Conservation (phyloP, 73 alveolate genomes). For the Paramecium primaurelia region DNA sequence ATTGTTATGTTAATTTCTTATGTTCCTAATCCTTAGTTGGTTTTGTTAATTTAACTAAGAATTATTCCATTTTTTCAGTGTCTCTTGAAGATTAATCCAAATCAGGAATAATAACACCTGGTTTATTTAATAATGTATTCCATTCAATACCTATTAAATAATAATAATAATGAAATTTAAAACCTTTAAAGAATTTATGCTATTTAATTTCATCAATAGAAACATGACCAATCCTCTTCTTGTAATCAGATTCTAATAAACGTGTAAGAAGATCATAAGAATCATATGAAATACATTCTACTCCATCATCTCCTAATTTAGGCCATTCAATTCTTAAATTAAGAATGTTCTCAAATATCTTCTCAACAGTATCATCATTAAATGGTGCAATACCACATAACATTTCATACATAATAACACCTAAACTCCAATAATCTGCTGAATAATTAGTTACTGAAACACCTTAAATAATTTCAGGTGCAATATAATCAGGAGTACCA, state of each 20-base stretch:
- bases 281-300: conserved; percentile 19
- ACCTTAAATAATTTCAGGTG: conserved; percentile 61
- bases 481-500: conserved; percentile 67
- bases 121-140: conserved; percentile 23
- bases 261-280: conserved; percentile 49
- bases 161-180: background rate
- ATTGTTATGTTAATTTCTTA: background rate
- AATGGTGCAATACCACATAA: conserved; percentile 72
- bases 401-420: conserved; percentile 58
- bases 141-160: conserved; percentile 56
- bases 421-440: conserved; percentile 65
- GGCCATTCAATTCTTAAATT: conserved; percentile 56
- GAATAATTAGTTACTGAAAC: conserved; percentile 37
- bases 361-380: conserved; percentile 70
- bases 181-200: conserved; percentile 84
- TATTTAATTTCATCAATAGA: conserved; percentile 47
- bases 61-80: conserved; percentile 31
- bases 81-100: background rate
- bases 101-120: conserved; percentile 54
- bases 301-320: conserved; percentile 56
- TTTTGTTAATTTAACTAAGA: background rate
- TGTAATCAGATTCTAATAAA: conserved; percentile 62
- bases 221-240: conserved; percentile 62
- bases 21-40: background rate
- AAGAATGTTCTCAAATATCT: conserved; percentile 50